These are phyloP conservation scores for Agaricus blazei DNA, from an alignment of 768 basidiomycete species.

Conservation along the genomic window DNA sequence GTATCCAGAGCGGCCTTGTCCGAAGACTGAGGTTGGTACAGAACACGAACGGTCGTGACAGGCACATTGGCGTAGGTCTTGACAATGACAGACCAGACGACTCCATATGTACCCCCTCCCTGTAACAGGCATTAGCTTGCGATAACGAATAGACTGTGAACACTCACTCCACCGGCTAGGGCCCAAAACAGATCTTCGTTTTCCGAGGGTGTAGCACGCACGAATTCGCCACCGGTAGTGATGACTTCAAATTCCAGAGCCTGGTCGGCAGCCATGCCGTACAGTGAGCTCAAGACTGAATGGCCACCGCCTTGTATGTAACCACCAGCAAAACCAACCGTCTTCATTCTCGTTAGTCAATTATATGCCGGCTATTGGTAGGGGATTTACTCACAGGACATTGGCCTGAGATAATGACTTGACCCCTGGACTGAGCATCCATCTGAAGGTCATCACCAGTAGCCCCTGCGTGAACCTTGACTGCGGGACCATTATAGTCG, in stretches of 20 bases:
- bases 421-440: constrained; percentile 13
- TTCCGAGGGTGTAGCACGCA: constrained; percentile 31
- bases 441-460: constrained; percentile 11
- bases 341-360: constrained; percentile 13
- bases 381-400: constrained; percentile 11
- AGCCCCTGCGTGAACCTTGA: constrained; percentile 17
- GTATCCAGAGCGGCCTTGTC: constrained; percentile 4
- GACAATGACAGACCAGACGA: constrained; percentile 13
- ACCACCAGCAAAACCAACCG: constrained; percentile 35
- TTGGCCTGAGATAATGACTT: constrained; percentile 14
- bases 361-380: neutral
- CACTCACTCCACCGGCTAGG: constrained; percentile 34
- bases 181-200: constrained; percentile 43
- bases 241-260: constrained; percentile 32
- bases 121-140: neutral
- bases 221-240: constrained; percentile 32
- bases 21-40: constrained; percentile 7
- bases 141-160: neutral
- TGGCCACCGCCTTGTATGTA: constrained; percentile 36
- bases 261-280: constrained; percentile 24
- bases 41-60: constrained; percentile 11
- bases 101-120: constrained; percentile 9
- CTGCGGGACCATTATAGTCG: constrained; percentile 14
- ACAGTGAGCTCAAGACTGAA: constrained; percentile 14
- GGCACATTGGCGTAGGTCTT: constrained; percentile 14